These are phyloP conservation scores for Avena insularis DNA, from an alignment of 176 grass and related monocot species.

Conservation along the genomic window DNA sequence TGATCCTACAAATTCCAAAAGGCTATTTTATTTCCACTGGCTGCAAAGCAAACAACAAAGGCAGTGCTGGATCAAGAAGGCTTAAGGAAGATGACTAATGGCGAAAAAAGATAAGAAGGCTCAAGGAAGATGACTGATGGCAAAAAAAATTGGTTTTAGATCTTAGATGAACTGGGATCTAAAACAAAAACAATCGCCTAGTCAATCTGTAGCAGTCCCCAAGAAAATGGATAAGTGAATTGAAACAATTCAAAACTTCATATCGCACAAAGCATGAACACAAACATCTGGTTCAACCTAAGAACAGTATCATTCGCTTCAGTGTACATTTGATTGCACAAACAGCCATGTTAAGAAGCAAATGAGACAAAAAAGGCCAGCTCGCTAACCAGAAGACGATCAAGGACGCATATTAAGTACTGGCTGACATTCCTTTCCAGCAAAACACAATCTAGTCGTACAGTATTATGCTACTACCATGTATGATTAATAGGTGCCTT, in stretches of 20 bases:
- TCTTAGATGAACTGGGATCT: no score
- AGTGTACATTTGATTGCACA: neutral
- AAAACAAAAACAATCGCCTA: neutral
- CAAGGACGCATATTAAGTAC: neutral
- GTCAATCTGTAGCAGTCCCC: neutral
- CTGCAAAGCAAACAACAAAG: no score
- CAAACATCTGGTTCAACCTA: neutral
- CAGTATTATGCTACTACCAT: slow-evolving; percentile 13
- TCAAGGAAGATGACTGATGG: neutral
- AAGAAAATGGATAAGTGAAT: neutral
- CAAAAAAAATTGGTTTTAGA: neutral
- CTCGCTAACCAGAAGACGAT: neutral
- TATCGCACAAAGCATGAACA: neutral
- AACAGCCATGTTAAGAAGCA: neutral
- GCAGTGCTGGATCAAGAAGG: no score
- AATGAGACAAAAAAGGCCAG: neutral
- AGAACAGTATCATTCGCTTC: neutral
- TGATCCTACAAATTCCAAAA: neutral
- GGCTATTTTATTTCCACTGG: neutral
- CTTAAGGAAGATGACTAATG: no score
- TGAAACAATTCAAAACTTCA: neutral
- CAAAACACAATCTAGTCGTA: neutral
- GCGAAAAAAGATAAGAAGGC: no score
- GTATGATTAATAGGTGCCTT: slow-evolving; percentile 5
- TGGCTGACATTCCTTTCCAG: neutral